Evolutionary conservation across 805 yeast species (phyloP).

Genomic region (Candida nonsorbophila): DNA sequence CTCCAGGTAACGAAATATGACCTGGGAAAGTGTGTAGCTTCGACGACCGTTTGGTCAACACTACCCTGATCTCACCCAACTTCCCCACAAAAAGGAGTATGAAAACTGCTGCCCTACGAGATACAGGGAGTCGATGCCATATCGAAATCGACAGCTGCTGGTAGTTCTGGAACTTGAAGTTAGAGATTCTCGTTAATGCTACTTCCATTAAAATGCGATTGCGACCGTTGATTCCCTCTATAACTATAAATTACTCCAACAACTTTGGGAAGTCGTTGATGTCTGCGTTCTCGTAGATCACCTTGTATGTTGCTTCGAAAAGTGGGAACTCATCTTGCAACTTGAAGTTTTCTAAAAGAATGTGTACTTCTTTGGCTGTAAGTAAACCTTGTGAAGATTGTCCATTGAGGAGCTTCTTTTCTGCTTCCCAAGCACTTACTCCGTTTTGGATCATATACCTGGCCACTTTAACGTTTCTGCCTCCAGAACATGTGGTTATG

Average conservation of each 20-base stretch:
- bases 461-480: constrained; percentile 92
- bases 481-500: constrained; percentile 96
- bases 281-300: constrained; percentile 68
- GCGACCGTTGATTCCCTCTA: not conserved
- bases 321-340: constrained; percentile 73
- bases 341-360: constrained; percentile 54
- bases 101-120: constrained; percentile 75
- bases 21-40: constrained; percentile 74
- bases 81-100: constrained; percentile 67
- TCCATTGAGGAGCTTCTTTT: constrained; percentile 83
- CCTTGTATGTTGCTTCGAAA: constrained; percentile 73
- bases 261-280: constrained; percentile 72
- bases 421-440: constrained; percentile 74
- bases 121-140: constrained; percentile 62
- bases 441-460: constrained; percentile 77
- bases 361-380: constrained; percentile 89
- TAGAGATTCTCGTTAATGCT: no score
- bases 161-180: constrained; percentile 28
- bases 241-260: constrained; percentile 29
- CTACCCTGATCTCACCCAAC: constrained; percentile 70
- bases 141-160: constrained; percentile 28
- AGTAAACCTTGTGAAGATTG: constrained; percentile 95
- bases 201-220: not conserved
- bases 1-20: constrained; percentile 91
- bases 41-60: constrained; percentile 73